Conservation (phyloP, 192 early-diverging fungal genomes). For the Linnemannia schmuckeri region DNA sequence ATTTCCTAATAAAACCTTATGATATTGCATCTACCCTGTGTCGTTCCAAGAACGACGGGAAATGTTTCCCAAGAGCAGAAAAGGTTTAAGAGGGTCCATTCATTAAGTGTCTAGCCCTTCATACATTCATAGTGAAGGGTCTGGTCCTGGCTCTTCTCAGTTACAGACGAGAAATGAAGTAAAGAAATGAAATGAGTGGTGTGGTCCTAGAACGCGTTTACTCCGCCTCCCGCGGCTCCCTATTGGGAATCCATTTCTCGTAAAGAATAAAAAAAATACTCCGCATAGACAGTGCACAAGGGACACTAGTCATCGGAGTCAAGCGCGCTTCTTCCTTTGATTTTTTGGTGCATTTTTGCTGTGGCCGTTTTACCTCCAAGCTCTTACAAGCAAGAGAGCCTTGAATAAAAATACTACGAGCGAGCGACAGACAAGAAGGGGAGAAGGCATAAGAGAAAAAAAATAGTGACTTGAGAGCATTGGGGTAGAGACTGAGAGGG, state of each 20-base stretch:
- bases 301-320: background rate
- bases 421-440: background rate
- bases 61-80: background rate
- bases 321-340: background rate
- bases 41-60: too few species aligned
- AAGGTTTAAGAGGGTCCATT: background rate
- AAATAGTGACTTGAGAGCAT: too few species aligned
- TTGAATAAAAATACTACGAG: background rate
- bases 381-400: background rate
- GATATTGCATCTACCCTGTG: background rate
- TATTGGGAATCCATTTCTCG: background rate
- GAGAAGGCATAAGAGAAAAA: background rate
- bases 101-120: background rate
- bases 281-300: background rate
- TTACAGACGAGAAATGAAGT: background rate
- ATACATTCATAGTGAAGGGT: background rate
- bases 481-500: too few species aligned
- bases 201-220: background rate
- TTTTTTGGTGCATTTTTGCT: background rate
- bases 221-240: background rate
- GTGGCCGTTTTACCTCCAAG: background rate
- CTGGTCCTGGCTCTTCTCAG: too few species aligned
- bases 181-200: background rate
- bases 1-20: background rate
- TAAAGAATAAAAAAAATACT: background rate